A percentile compares a stretch with the other conserved stretches of the same genome.
Evolutionary conservation across 73 alveolate species (phyloP).

Genomic region (Symbiodinium natans): DNA sequence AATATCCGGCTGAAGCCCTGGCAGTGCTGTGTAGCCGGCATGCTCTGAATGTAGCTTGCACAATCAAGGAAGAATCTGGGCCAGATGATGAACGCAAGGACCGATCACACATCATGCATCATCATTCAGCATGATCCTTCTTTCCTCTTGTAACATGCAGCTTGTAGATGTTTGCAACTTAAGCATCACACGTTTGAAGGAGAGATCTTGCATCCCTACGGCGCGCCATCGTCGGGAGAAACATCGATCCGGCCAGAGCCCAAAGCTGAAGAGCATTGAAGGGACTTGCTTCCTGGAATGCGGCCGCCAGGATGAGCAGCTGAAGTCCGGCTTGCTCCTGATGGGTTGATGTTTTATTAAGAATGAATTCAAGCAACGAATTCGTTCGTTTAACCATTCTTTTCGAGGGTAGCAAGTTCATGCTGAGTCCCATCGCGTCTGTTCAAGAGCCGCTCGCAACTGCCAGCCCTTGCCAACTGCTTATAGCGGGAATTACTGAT

Average conservation of each 20-base stretch:
- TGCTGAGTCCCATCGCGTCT: no score
- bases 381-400: not conserved
- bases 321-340: constrained; percentile 41
- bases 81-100: constrained; percentile 91
- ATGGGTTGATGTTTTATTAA: not conserved
- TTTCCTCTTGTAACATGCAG: no score
- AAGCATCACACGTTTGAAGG: not conserved
- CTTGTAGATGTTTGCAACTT: no score
- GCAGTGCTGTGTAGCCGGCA: not conserved
- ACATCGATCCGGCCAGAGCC: constrained; percentile 26
- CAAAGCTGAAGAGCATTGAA: not conserved
- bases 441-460: no score
- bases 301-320: constrained; percentile 57
- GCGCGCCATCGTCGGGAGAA: constrained; percentile 63
- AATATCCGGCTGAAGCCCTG: constrained; percentile 30
- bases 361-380: not conserved
- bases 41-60: no score
- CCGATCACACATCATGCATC: not conserved
- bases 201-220: constrained; percentile 90
- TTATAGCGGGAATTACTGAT: no score
- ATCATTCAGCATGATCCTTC: no score
- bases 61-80: constrained; percentile 60
- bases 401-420: no score
- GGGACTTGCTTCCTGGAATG: not conserved
- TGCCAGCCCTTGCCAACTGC: no score